Percentiles rank a stretch among this genome's conserved stretches.
These are phyloP conservation scores for Coccomyxa sp. DNA, from an alignment of 139 green algal species.

Conservation along the genomic window DNA sequence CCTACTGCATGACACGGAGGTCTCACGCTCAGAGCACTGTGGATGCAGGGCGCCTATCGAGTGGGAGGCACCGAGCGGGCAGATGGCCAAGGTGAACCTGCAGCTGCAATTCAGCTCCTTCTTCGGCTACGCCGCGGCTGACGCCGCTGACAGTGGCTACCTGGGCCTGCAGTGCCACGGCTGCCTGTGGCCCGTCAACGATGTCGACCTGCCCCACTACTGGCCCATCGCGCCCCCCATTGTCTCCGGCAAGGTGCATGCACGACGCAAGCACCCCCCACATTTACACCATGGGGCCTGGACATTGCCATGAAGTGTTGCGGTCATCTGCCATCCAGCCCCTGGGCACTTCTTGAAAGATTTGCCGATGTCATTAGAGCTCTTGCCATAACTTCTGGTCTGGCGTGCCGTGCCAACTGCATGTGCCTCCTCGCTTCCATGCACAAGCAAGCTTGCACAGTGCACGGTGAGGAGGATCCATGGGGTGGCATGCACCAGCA, in stretches of 20 bases:
- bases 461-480: too few relatives aligned
- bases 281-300: not conserved
- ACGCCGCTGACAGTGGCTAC: not conserved
- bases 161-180: conserved; percentile 11
- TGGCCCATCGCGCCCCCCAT: conserved; percentile 11
- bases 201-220: not conserved
- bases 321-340: not conserved
- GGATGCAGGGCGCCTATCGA: not conserved
- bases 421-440: too few relatives aligned
- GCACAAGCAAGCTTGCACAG: too few relatives aligned
- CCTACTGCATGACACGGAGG: not conserved
- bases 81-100: conserved; percentile 1
- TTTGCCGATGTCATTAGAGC: too few relatives aligned
- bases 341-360: not conserved
- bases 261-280: not conserved
- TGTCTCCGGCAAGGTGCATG: conserved; percentile 10
- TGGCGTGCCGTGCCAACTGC: too few relatives aligned
- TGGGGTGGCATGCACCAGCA: too few relatives aligned
- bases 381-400: too few relatives aligned
- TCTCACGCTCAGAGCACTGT: not conserved
- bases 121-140: conserved; percentile 56
- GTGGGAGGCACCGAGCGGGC: not conserved
- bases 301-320: not conserved
- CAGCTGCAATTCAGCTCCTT: conserved; percentile 42
- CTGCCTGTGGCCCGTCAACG: conserved; percentile 7